phyloP scores from a whole-genome alignment of 176 grass and related monocot species.

The Tillandsia leiboldiana region DNA sequence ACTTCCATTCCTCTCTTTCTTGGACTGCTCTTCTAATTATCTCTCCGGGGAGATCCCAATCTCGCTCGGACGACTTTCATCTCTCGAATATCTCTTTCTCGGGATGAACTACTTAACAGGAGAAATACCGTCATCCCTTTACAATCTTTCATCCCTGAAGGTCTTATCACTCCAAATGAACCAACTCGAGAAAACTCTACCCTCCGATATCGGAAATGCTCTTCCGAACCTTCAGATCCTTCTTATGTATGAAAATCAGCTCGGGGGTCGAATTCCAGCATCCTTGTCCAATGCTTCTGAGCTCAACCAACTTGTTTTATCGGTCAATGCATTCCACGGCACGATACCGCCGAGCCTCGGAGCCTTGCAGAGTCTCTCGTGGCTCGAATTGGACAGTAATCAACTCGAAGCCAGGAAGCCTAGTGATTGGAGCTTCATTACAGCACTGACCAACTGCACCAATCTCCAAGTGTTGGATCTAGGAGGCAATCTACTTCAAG shows the following conservation, averaged over 20 bases:
- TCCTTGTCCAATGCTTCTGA: constrained; percentile 21
- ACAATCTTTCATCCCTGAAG: constrained; percentile 10
- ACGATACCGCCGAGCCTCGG: constrained; percentile 21
- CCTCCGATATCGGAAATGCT: constrained; percentile 14
- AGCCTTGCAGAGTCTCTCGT: constrained; percentile 9
- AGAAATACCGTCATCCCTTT: constrained; percentile 9
- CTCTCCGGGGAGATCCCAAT: not conserved
- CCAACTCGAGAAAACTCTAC: constrained; percentile 8
- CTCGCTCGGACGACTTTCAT: constrained; percentile 1
- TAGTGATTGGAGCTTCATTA: constrained; percentile 27
- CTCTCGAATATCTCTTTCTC: not conserved
- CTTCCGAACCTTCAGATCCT: constrained; percentile 18
- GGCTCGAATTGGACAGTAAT: not conserved
- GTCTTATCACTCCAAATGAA: constrained; percentile 21
- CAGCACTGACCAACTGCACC: constrained; percentile 23
- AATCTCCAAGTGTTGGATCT: constrained; percentile 1
- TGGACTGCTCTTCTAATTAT: too few species aligned
- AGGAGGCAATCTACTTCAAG: constrained; percentile 14
- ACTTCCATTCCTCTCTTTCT: too few species aligned
- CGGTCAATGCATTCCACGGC: constrained; percentile 27
- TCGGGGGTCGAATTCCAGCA: constrained; percentile 19
- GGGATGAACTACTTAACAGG: constrained; percentile 21
- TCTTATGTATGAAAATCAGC: not conserved
- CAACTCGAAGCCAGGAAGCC: constrained; percentile 6
- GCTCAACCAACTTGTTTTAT: constrained; percentile 21